Evolutionary conservation across 2,329 filamentous ascomycete species (phyloP), one percentile per base, ranked within the genome.

Genomic region (Apiospora marii): DNA sequence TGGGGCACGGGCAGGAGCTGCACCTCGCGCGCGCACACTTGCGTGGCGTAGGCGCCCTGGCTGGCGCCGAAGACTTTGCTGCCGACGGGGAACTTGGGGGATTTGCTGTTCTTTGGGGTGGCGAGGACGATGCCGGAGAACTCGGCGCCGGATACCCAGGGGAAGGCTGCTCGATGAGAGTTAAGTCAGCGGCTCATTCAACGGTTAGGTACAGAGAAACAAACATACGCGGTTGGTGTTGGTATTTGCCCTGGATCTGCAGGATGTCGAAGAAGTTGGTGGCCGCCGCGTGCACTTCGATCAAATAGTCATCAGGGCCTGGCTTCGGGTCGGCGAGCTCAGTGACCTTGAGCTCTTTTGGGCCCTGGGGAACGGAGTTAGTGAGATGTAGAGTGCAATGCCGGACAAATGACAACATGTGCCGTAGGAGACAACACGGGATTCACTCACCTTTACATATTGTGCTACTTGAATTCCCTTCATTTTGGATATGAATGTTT

Each of bases 191-290:
- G 14, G 8, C 16, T 48, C 13, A 3, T 3, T 3, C 14, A 64
- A 67, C 30, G 68, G 44, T 44, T 24, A 49, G 14, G 10, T 16
- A 49, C 16, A 10, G 27, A 6, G 34, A 22, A 3, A 74, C 85
- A 22, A 3, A 74, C 85, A 43, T 82, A 89, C 88, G 91, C 0
- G 95, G 95, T 79, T 98, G 95, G 81, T 94, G 89, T 81, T 98
- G 96, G 84, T 98, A 98, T 89, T 97, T 97, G 72, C 96, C 96
- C 80, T 94, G 92, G 80, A 98, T 94, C 81, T 98, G 96, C 71
- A 98, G 90, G 72, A 98, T 93, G 82, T 98, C 96, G 86, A 98
- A 98, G 89, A 98, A 98, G 85, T 98, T 98, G 79, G 94, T 94
- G 27, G 94, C 96, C 0, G 93, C 89, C 67, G 96, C 94, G 83